These are phyloP conservation scores for Otatea glauca DNA, from an alignment of 176 grass and related monocot genomes.

Conservation along the genomic window DNA sequence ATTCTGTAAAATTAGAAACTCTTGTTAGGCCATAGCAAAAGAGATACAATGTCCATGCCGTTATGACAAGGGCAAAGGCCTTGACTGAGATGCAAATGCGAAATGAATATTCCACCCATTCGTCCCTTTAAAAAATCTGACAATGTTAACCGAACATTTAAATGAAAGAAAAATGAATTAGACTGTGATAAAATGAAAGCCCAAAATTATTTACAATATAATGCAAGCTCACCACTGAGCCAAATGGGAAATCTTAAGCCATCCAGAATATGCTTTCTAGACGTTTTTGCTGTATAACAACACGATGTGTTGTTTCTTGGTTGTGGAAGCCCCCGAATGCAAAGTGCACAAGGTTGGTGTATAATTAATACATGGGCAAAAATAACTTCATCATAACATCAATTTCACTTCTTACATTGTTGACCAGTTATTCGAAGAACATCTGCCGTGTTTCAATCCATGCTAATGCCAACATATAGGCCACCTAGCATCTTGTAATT, in stretches of 20 bases:
- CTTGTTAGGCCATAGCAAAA: background rate
- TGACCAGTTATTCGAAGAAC: conserved; percentile 7
- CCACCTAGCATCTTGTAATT: background rate
- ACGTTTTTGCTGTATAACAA: background rate
- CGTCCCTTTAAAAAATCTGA: background rate
- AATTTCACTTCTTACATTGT: background rate
- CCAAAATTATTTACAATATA: background rate
- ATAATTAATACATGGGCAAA: background rate
- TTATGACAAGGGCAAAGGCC: background rate
- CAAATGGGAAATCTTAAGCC: background rate
- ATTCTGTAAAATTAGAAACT: background rate
- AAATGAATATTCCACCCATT: background rate
- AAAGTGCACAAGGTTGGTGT: background rate
- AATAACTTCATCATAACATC: background rate
- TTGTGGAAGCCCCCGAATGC: background rate
- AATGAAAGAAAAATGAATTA: background rate
- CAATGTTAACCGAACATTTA: background rate
- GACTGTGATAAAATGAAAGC: background rate
- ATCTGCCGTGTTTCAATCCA: conserved; percentile 17
- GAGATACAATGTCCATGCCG: background rate
- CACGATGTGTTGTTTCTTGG: background rate
- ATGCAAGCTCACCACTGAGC: background rate
- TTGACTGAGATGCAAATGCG: background rate
- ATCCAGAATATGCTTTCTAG: background rate
- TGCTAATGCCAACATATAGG: conserved; percentile 1